phyloP scores from a whole-genome alignment of 805 yeast genomes.

The Dipodascus geniculatus region DNA sequence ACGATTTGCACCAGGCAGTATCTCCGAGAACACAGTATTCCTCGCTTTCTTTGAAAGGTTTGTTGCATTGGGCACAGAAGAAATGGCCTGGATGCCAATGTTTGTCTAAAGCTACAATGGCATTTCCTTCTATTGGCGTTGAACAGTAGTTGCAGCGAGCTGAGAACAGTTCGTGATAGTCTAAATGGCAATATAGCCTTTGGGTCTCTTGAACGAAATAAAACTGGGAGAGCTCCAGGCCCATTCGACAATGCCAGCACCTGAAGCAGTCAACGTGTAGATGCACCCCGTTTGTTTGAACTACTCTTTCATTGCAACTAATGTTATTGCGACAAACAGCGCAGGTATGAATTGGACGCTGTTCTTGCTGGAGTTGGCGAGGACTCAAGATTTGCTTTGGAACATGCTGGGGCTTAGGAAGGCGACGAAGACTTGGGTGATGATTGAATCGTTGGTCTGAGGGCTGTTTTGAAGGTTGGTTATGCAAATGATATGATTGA shows the following conservation, averaged over 20 bases:
- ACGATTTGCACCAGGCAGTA: conserved; percentile 17
- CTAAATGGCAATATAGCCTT: conserved; percentile 23
- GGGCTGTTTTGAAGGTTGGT: background rate
- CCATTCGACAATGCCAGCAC: conserved; percentile 13
- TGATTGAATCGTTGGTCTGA: background rate
- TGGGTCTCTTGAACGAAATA: conserved; percentile 10
- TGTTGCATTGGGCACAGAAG: conserved; percentile 23
- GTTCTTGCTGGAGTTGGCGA: conserved; percentile 3
- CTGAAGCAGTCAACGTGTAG: conserved; percentile 15
- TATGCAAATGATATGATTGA: background rate
- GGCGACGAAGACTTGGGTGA: background rate
- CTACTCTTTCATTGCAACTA: conserved; percentile 12
- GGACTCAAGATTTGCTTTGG: background rate
- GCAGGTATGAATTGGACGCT: conserved; percentile 10
- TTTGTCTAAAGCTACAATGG: conserved; percentile 19
- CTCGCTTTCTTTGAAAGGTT: conserved; percentile 13
- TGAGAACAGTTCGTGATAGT: conserved; percentile 23
- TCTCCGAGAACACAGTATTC: conserved; percentile 16
- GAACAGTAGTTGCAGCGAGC: conserved; percentile 22
- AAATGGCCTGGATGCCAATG: conserved; percentile 24
- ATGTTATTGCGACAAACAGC: conserved; percentile 24
- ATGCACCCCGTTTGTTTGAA: conserved; percentile 9
- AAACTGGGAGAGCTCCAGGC: conserved; percentile 17
- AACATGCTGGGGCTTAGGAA: background rate
- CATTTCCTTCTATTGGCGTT: conserved; percentile 22